Conservation (phyloP, 352 stramenopile genomes). For the Phytophthora foliorum region DNA sequence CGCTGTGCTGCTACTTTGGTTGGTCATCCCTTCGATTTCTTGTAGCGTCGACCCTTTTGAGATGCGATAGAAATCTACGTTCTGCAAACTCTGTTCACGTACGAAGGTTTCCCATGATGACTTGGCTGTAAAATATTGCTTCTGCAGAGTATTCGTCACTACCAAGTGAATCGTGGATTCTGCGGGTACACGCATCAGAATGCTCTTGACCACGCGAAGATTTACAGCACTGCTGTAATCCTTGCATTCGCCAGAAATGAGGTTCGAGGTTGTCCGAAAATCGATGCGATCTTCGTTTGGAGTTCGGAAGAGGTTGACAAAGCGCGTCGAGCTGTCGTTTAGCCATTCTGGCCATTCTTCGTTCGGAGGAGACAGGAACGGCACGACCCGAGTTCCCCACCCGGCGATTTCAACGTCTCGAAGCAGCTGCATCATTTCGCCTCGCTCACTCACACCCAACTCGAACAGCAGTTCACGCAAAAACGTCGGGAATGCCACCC, state of each 20-base stretch:
- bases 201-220: neutral
- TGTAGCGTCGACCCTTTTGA: neutral
- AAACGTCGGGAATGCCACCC: neutral
- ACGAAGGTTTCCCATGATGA: neutral
- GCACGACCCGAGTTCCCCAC: neutral
- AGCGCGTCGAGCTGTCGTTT: neutral
- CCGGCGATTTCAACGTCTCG: neutral
- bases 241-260: neutral
- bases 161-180: neutral
- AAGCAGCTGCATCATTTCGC: neutral
- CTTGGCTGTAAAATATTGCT: neutral
- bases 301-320: neutral
- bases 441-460: neutral
- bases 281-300: neutral
- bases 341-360: neutral
- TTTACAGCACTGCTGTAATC: neutral
- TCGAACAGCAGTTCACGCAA: neutral
- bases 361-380: constrained; percentile 1
- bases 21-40: neutral
- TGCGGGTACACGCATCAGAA: neutral
- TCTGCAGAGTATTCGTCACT: neutral
- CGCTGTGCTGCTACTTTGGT: neutral
- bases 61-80: neutral
- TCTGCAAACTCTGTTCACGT: neutral
- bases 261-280: neutral